Evolutionary conservation across 2,329 filamentous ascomycete genomes (phyloP), one percentile per base, ranked within the genome.

Genomic region (Aureobasidium mangrovei): DNA sequence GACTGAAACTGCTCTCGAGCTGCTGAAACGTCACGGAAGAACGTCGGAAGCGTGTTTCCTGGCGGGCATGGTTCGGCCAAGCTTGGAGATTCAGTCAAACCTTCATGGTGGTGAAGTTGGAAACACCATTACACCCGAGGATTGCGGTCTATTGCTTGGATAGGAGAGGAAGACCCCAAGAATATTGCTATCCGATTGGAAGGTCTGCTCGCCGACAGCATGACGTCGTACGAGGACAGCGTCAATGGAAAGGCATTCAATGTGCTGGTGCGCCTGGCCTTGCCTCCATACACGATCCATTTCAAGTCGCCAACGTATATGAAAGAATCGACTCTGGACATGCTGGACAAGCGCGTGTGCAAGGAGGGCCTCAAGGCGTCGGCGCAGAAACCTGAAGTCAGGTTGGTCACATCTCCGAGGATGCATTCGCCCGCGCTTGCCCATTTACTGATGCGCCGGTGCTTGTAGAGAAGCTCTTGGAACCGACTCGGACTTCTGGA

Each of bases 281-380:
- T 76, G 32, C 69, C 69, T 18, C 70, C 73, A n/a, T 76, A 75
- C 60, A 70, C 70, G 3, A 78, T 79, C 56, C 81, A 84, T 63
- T 84, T 83, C 70, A 77, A 79, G 63, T 77, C 74, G 52, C 74
- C 77, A 5, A 77, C 75, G 28, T 81, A 83, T 66, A 77, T 84
- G 62, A 77, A 79, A 58, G 77, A 81, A 56, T 75, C 76, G 56
- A 77, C 76, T 24, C 68, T 83, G 63, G 78, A 80, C 56, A 74
- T 81, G 69, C 70, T 84, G 49, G 76, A 79, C 54, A 65, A 65
- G 8, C 65, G 67, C 49, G 75, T 79, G 32, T 77, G 78, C 57
- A 83, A 83, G 64, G 77, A 78, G 60, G 81, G 79, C 45, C 66
- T 83, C 24, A 77, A 80, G 60, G 77, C 77, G 57, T 81, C 78